Percentiles rank a stretch among this genome's conserved stretches.
phyloP scores from a whole-genome alignment of 129 eudicot species.

The Arctium lappa region DNA sequence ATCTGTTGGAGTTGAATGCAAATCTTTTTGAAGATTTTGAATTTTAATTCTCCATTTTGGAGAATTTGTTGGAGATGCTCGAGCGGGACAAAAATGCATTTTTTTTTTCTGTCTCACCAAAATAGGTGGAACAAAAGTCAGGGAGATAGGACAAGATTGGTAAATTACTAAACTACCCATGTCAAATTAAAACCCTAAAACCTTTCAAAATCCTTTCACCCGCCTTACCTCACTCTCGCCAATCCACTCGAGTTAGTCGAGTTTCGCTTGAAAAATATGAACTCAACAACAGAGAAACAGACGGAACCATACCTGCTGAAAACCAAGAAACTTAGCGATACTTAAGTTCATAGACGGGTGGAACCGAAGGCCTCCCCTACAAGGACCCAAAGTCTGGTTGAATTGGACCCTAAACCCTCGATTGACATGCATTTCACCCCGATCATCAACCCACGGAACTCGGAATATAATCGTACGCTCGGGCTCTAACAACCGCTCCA shows the following conservation, averaged over 20 bases:
- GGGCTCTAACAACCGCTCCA: slow-evolving; percentile 98
- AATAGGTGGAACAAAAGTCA: neutral
- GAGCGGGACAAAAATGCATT: neutral
- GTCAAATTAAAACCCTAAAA: neutral
- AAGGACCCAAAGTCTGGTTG: slow-evolving; percentile 92
- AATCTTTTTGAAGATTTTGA: too few relatives aligned
- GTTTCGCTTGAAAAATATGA: neutral
- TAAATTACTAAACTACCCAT: too few relatives aligned
- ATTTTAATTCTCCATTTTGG: too few relatives aligned
- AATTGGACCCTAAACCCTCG: slow-evolving; percentile 94
- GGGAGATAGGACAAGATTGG: too few relatives aligned
- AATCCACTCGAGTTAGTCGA: neutral
- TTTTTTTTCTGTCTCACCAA: neutral
- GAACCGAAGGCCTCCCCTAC: slow-evolving; percentile 95
- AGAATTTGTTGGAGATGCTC: too few relatives aligned
- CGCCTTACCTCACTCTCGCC: neutral
- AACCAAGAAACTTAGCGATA: slow-evolving; percentile 90
- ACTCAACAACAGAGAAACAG: neutral
- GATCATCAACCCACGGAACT: slow-evolving; percentile 97
- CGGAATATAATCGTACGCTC: slow-evolving; percentile 86
- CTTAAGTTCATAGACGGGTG: slow-evolving; percentile 96
- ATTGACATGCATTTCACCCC: slow-evolving; percentile 93
- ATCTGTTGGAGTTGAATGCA: too few relatives aligned
- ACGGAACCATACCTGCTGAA: slow-evolving; percentile 69
- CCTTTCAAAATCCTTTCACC: neutral